Evolutionary conservation across 768 basidiomycete species (phyloP), one percentile per base, ranked within the genome.

Genomic region (Glaciozyma martinii): DNA sequence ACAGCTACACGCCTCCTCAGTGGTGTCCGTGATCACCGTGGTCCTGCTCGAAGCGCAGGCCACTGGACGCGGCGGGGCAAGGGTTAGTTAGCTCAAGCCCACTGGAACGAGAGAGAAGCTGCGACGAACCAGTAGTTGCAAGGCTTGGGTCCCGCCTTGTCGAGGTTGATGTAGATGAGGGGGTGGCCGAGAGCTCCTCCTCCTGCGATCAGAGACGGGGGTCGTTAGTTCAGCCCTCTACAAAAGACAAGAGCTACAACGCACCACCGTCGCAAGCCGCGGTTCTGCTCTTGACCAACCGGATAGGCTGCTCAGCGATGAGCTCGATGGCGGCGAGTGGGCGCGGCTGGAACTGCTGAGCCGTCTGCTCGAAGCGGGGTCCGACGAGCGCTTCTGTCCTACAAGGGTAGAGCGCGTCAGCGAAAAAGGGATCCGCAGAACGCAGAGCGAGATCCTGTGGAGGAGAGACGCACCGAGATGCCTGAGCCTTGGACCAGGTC

Each of bases 171-270:
- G 74, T 83, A 98, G 66, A 98, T 85, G 80, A 91, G 93, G 8
- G 95, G 95, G 76, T 99, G 95, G 29, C 95, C 95, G 33, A 99
- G 82, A 50, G 95, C 84, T 16, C 94, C 95, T 75, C 85, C 86
- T 78, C 94, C 94, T 98, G 75, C 1, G 32, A 0, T 8, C 30
- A 58, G 23, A 21, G 19, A 57, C 32, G 18, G 46, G 29, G 25
- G 32, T 27, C 21, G 55, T 56, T 37, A 56, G 55, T n/a, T 40
- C 55, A 21, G 15, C 3, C 16, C 55, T 40, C n/a, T 18, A 53
- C 21, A 12, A 37, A 15, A 21, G 49, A 27, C 55, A 65, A 61
- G 57, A 37, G n/a, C 27, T 10, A n/a, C 16, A 8, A 80, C 89
- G 72, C 71, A 97, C 95, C 94, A 73, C 95, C 95, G 76, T 99